Evolutionary conservation across 495 filamentous ascomycete species (phyloP), one percentile per base, ranked within the genome.

Genomic region (Geopyxis carbonaria): DNA sequence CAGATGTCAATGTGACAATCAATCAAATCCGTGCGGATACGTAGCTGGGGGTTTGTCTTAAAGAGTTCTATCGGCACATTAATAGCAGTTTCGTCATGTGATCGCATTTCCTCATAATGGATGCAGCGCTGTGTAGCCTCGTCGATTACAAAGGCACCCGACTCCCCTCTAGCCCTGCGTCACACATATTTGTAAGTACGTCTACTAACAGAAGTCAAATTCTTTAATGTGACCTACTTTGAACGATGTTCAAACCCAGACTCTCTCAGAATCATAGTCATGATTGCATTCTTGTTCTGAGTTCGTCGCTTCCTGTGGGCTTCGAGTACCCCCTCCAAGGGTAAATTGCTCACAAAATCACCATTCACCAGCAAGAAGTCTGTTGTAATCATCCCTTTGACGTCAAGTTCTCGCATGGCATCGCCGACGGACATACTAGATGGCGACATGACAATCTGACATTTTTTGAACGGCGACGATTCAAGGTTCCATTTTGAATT

Each of bases 1-100:
- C 91, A 99, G 45, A 99, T 95, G 53, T 99, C 89, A 55, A 99
- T 87, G 39, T 76, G 80, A 51, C 82, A 89, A 61, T 99, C 91
- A 39, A 94, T 79, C 36, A 99, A 62, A 50, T 99, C 89, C 32
- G 76, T 68, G 3, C 87, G 77, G 20, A 93, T 61, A 43, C 91
- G 83, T 42, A 86, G 65, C 49, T 86, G 74, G 8, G 67, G 57
- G 46, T 78, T 66, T 7, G 59, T 56, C 10, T 67, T 62, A 0
- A 83, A 64, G 15, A 85, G 58, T 18, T 87, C 78, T 6, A 78
- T 62, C 47, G 93, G 85, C 42, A 61, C 66, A 53, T 57, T 65
- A 28, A 16, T 56, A 42, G 36, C 62, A 23, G 32, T 43, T 44
- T 41, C 41, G 35, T 30, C 57, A 49, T 37, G 22, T 55, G 56